These are phyloP conservation scores for Diddensiella transvaalensis DNA, from an alignment of 805 yeast genomes.

Conservation along the genomic window DNA sequence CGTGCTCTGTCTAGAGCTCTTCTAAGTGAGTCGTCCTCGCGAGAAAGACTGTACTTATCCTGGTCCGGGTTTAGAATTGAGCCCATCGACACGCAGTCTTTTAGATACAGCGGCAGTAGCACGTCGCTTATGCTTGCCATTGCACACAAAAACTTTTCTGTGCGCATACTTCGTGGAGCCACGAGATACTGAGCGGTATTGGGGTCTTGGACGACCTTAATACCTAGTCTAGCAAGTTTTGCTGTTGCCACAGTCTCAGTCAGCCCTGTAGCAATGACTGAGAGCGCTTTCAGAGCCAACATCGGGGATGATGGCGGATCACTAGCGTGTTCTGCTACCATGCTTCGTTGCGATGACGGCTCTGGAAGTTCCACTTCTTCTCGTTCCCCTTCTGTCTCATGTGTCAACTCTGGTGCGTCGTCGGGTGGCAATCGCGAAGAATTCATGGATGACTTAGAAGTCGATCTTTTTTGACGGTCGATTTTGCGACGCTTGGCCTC, in stretches of 20 bases:
- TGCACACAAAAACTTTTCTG: conserved; percentile 79
- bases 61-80: conserved; percentile 19
- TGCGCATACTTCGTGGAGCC: conserved; percentile 79
- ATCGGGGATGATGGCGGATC: conserved; percentile 2
- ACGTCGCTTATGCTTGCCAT: conserved; percentile 46
- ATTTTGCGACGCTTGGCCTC: conserved; percentile 26
- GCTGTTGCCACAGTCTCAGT: conserved; percentile 22
- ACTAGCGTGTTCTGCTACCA: conserved; percentile 1
- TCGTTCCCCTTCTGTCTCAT: background rate
- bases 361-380: background rate
- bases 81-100: conserved; percentile 23
- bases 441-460: background rate
- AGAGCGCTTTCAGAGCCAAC: conserved; percentile 2
- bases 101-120: conserved; percentile 28
- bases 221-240: conserved; percentile 47
- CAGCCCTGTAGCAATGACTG: conserved; percentile 28
- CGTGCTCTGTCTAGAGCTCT: conserved; percentile 25
- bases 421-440: background rate
- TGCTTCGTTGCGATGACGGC: background rate
- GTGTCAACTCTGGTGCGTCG: background rate
- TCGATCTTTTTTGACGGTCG: conserved; percentile 1
- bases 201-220: conserved; percentile 42
- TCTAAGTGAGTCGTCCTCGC: conserved; percentile 26
- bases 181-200: conserved; percentile 46
- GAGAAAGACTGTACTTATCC: conserved; percentile 25